Evolutionary conservation across 176 grass and related monocot genomes (phyloP), one percentile per base, ranked within the genome.

Genomic region (Eleusine coracana): DNA sequence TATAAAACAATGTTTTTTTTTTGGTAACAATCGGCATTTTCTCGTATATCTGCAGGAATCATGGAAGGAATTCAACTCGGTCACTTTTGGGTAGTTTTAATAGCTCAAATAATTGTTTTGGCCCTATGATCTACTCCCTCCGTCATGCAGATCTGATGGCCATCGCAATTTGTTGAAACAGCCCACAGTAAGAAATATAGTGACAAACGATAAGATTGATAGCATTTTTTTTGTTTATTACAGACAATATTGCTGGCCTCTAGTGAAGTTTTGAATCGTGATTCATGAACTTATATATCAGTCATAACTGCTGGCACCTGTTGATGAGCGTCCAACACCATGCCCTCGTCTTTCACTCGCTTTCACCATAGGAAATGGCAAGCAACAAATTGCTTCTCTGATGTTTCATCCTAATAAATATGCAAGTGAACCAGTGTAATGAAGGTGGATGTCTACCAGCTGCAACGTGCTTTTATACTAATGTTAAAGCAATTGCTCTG

Each of bases 61-160:
- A 70, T 93, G 92, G 92, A 92, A 90, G 51, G 86, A 98, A 60
- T 98, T 98, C 89, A 91, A 89, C 87, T 82, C 92, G n/a, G 50
- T 89, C 34, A 82, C 68, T 87, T 85, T 90, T 86, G 84, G 88
- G 83, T 86, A 90, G 61, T 6, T 68, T 66, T 71, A 71, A n/a
- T 61, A n/a, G 39, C 48, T 42, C 38, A 54, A n/a, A 71, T 58
- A 15, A 76, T n/a, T 82, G 71, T 0, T 37, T 68, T 44, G 70
- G 34, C 2, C 63, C 21, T 46, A 60, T 41, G 10, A n/a, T 89
- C 28, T 39, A 73, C 37, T 63, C 25, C 25, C 25, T 25, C 25
- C 25, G 25, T 59, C 56, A 23, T 68, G 13, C 65, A 18, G 54
- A 45, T 64, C 58, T 66, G 68, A 15, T 78, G 45, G 37, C 55